Base-by-base conservation (phyloP, 148 eudicot species). In the Oxyria digyna region DNA sequence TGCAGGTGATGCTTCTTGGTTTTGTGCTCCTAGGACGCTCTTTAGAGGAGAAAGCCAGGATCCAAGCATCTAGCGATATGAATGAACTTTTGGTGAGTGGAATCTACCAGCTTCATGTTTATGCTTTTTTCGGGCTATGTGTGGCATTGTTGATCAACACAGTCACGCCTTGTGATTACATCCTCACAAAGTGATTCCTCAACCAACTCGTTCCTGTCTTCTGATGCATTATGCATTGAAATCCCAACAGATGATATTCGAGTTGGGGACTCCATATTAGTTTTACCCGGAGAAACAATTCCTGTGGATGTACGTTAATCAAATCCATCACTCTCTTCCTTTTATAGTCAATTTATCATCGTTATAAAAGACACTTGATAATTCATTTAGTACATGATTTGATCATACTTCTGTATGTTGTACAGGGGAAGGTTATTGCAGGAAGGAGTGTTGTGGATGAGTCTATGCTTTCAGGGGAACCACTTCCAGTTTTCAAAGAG, bases 1-100 rank as follows among this genome's bases (percentile, higher is more conserved):
- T 81, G 88, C 97, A 92, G 97, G 96, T 92, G 72, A 92, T 92
- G 97, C 97, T 91, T 84, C 97, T 91, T 76, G 97, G 97, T 59
- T 91, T 91, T 69, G 92, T 91, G 71, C 89, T 91, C 67, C 86
- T 91, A 72, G 97, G 97, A 62, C 97, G 97, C 62, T 85, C 97
- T 62, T 67, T 91, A 67, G 97, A 91, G 77, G 94, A 91, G 77
- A 91, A 79, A 77, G 97, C 97, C 23, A 86, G 97, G 80, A 78
- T 91, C 45, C 80, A 80, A 72, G 97, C 94, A 69, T 91, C 97
- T n/a, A 91, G 97, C 69, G 91, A 91, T 75, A 91, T 91, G 97
- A 87, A 87, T 74, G 97, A 91, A 74, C 84, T 91, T 24, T 75
- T 91, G 64, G 97, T 91, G 80, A 85, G 94, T 59, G 21, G 6